Evolutionary conservation across 176 grass and related monocot species (phyloP), one percentile per base, ranked within the genome.

Genomic region (Oryza meridionalis): DNA sequence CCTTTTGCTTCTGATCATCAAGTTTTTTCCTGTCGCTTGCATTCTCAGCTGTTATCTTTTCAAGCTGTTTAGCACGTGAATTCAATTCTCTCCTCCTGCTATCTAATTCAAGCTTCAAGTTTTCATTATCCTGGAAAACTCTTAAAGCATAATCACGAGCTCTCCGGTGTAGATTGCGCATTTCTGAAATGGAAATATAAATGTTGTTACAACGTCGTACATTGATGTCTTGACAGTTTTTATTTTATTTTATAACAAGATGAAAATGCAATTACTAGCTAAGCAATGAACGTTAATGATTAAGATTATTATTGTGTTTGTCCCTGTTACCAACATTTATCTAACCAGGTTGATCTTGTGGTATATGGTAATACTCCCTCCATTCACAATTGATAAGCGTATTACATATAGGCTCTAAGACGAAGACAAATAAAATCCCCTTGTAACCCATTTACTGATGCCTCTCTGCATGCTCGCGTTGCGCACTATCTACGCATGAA

Each of bases 61-160:
- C 88, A 26, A 93, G 90, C 69, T 92, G 71, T 70, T 89, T 91
- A 64, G 72, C 84, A 78, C 86, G 88, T 42, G 76, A 72, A 65
- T 84, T 90, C 50, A 97, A 67, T 73, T 91, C 90, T 80, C 45
- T 93, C 67, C 79, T 94, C 73, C 89, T 97, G 59, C 86, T 84
- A 68, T 97, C 92, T 62, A 97, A 90, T 78, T 97, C 88, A 78
- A 71, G 47, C 74, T 82, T 97, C 78, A 97, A 79, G 51, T 86
- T 97, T 73, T 93, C 84, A 75, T 94, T 97, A 37, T 97, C 92
- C 29, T 89, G 86, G 66, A 91, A 83, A 85, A 92, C 75, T 55
- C 79, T 90, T n/a, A 81, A 43, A 81, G 91, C 86, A 91, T 91
- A 82, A 72, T 86, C 88, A 37, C 88, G 84, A 80, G 88, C 79